Conservation (phyloP, 148 eudicot species). For the Persicaria maculosa region DNA sequence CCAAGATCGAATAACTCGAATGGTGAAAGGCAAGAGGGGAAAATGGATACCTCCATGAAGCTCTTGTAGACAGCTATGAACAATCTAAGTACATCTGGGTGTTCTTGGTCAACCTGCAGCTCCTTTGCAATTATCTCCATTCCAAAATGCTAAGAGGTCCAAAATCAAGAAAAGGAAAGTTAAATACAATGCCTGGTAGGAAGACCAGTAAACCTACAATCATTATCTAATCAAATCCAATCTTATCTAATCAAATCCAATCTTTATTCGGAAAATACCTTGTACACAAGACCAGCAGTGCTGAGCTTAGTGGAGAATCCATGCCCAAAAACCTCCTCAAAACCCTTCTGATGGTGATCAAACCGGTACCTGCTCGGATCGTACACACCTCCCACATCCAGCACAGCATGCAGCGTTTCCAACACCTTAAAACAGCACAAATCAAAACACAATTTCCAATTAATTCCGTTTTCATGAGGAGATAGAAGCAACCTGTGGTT, state of each 20-base stretch:
- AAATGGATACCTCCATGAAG: slow-evolving; percentile 28
- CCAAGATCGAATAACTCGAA: no score
- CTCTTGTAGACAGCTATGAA: slow-evolving; percentile 34
- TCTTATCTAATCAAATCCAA: no score
- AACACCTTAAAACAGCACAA: slow-evolving; percentile 43
- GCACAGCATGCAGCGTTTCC: slow-evolving; percentile 79
- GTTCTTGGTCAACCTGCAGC: slow-evolving; percentile 33
- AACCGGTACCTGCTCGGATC: slow-evolving; percentile 61
- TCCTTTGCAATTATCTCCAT: slow-evolving; percentile 36
- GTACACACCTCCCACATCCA: no score
- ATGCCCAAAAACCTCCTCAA: slow-evolving; percentile 82
- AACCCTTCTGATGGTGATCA: slow-evolving; percentile 97
- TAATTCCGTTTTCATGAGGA: neutral
- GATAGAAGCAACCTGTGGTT: slow-evolving; percentile 41
- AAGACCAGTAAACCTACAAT: slow-evolving; percentile 2
- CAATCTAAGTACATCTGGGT: slow-evolving; percentile 28
- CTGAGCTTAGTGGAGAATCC: slow-evolving; percentile 82
- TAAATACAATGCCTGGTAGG: neutral
- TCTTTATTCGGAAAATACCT: slow-evolving; percentile 29
- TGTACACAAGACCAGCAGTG: slow-evolving; percentile 87
- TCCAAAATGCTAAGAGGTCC: slow-evolving; percentile 36
- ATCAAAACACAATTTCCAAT: slow-evolving; percentile 6
- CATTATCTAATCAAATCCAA: no score
- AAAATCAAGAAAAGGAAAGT: neutral
- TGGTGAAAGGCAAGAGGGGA: no score